These are phyloP conservation scores for Cryptococcus sp. DNA, from an alignment of 1,284 basidiomycete genomes.

Conservation along the genomic window DNA sequence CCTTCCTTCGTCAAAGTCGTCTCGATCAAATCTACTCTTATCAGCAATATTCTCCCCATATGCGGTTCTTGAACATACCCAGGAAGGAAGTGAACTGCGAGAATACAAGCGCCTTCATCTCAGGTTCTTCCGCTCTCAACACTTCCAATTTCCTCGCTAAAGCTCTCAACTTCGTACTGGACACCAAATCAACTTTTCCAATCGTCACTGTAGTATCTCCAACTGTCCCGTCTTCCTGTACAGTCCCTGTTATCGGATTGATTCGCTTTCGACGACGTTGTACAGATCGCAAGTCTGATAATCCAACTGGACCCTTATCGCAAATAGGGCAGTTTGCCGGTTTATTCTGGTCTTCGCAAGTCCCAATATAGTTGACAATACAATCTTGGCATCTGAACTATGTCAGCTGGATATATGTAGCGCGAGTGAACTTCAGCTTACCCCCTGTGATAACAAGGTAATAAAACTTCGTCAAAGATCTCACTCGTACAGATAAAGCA, in stretches of 20 bases:
- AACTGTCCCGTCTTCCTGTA: slow-evolving; percentile 12
- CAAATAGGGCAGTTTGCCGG: slow-evolving; percentile 43
- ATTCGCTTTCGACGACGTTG: slow-evolving; percentile 43
- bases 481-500: slow-evolving; percentile 68
- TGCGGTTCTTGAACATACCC: slow-evolving; percentile 16
- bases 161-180: slow-evolving; percentile 63
- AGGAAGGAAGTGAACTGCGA: slow-evolving; percentile 71
- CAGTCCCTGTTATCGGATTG: slow-evolving; percentile 36
- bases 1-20: slow-evolving; percentile 67
- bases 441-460: slow-evolving; percentile 78
- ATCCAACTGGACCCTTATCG: slow-evolving; percentile 34
- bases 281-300: slow-evolving; percentile 34
- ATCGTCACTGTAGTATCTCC: slow-evolving; percentile 49
- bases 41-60: slow-evolving; percentile 4
- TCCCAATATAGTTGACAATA: slow-evolving; percentile 44
- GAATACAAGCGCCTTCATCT: slow-evolving; percentile 79
- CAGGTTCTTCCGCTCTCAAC: slow-evolving; percentile 56
- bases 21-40: slow-evolving; percentile 63
- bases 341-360: slow-evolving; percentile 43
- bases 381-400: slow-evolving; percentile 44
- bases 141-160: slow-evolving; percentile 37
- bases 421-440: slow-evolving; percentile 40
- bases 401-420: background rate
- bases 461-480: slow-evolving; percentile 56
- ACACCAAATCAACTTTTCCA: slow-evolving; percentile 74